Base-by-base conservation (phyloP, 139 green algal genomes). In the Nannochloris sp. region DNA sequence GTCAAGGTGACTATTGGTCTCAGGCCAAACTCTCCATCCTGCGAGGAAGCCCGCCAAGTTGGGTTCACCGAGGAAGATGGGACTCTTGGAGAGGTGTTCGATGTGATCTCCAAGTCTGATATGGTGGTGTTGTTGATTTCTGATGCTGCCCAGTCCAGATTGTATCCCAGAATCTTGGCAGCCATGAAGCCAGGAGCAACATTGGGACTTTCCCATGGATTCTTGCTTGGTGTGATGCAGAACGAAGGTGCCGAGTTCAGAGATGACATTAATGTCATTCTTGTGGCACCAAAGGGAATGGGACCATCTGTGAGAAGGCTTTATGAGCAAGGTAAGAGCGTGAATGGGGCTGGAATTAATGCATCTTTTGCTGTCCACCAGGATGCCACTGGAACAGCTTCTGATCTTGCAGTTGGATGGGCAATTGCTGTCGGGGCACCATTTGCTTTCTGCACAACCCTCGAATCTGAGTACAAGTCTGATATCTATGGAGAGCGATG, bases 241-340 rank as follows among this genome's bases (percentile, higher is more conserved):
- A 94, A 89, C 66, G 86, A 97, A 45, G 79, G 77, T 36, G 88
- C 85, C 1, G 85, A 94, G 66, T 99, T 99, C 89, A 78, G 93
- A 45, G 68, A 87, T 44, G 94, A 99, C 81, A 97, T 99, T 84
- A 96, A 97, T 66, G 94, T 99, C 2, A 82, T 98, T 36, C 85
- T 98, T 46, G 86, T 97, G 29, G 95, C 94, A n/a, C 94, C 94
- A 70, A 99, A 99, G 87, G 93, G 93, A 62, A 99, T 99, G 94
- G 94, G 94, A 60, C 93, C 93, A 37, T 97, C 89, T 49, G 94
- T 99, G 65, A 82, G 94, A 56, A 77, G 87, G 43, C 75, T 99
- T 44, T 99, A 99, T 72, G 91, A 96, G 79, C 93, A 98, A 84
- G 94, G 94, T 79, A 97, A 98, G 87, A 73, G 72, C 6, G 86